Percentiles rank a stretch among this genome's conserved stretches.
These are phyloP conservation scores for Grammothele lineata DNA, from an alignment of 768 basidiomycete genomes.

Conservation along the genomic window DNA sequence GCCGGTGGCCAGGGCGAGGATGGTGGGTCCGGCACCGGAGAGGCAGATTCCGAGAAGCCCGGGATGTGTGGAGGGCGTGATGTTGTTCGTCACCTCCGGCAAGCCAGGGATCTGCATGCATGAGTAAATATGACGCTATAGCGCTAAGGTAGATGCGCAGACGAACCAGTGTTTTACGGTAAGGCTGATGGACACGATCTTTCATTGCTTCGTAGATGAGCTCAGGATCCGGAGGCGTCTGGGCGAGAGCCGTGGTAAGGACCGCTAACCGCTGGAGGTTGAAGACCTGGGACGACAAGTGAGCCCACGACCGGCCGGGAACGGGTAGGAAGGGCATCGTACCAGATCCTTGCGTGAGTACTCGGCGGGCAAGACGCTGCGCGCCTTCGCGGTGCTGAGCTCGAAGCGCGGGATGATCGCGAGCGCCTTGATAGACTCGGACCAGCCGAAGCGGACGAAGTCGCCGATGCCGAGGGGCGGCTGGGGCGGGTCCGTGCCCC, in stretches of 20 bases:
- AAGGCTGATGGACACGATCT: constrained; percentile 96
- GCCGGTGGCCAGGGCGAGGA: constrained; percentile 86
- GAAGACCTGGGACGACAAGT: constrained; percentile 64
- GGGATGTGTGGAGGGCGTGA: constrained; percentile 86
- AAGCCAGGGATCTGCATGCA: constrained; percentile 89
- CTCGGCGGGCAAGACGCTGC: constrained; percentile 76
- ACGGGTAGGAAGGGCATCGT: constrained; percentile 26
- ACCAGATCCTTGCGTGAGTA: constrained; percentile 94
- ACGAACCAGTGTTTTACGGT: constrained; percentile 75
- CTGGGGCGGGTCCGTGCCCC: constrained; percentile 84
- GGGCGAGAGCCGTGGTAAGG: constrained; percentile 87
- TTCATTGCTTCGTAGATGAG: constrained; percentile 99
- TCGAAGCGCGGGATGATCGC: constrained; percentile 96
- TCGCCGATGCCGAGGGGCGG: constrained; percentile 93
- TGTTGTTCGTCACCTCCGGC: constrained; percentile 82
- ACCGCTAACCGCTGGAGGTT: constrained; percentile 96
- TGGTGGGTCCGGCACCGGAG: constrained; percentile 96
- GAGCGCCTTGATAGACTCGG: constrained; percentile 78
- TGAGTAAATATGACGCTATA: no score
- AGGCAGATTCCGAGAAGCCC: constrained; percentile 97
- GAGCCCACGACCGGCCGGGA: constrained; percentile 4
- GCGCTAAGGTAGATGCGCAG: background rate
- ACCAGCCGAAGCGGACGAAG: constrained; percentile 88
- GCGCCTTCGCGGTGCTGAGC: constrained; percentile 91
- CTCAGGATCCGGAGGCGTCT: constrained; percentile 87